These are phyloP conservation scores for Phytophthora ramorum DNA, from an alignment of 352 stramenopile species.

Conservation along the genomic window DNA sequence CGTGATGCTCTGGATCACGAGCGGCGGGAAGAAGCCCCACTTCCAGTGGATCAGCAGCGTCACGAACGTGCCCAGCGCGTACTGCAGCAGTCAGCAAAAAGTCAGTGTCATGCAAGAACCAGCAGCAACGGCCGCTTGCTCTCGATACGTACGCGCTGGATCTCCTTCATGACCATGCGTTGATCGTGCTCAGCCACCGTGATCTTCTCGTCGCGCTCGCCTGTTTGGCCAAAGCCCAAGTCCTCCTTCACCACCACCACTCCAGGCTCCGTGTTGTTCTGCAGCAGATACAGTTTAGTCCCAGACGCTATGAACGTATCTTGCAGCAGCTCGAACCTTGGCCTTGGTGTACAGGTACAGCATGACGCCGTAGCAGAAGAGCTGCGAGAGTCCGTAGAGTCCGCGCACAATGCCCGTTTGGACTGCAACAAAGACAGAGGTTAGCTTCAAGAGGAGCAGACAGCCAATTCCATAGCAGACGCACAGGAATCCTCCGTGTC, in stretches of 20 bases:
- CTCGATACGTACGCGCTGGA: constrained; percentile 64
- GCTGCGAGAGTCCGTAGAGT: constrained; percentile 69
- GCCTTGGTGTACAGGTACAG: constrained; percentile 70
- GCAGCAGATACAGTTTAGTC: background rate
- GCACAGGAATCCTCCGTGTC: constrained; percentile 67
- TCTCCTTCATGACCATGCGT: constrained; percentile 71
- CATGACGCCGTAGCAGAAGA: constrained; percentile 69
- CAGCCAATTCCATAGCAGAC: constrained; percentile 12
- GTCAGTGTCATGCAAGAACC: background rate
- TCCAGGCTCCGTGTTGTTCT: constrained; percentile 80
- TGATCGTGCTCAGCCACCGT: constrained; percentile 85
- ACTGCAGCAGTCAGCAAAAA: constrained; percentile 34
- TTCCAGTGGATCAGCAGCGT: constrained; percentile 81
- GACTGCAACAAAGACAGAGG: constrained; percentile 37
- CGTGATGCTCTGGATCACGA: constrained; percentile 83
- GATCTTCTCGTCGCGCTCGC: constrained; percentile 81
- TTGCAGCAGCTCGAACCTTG: constrained; percentile 23
- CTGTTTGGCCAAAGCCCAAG: constrained; percentile 75
- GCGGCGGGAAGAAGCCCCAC: constrained; percentile 83
- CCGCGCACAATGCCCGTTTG: constrained; percentile 61
- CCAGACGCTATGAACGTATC: too few relatives aligned
- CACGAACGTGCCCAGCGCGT: constrained; percentile 65
- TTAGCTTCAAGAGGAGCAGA: background rate
- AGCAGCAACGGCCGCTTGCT: background rate
- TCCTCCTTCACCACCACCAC: constrained; percentile 82